These are phyloP conservation scores for Castanea sativa DNA, from an alignment of 306 rosid genomes.

Conservation along the genomic window DNA sequence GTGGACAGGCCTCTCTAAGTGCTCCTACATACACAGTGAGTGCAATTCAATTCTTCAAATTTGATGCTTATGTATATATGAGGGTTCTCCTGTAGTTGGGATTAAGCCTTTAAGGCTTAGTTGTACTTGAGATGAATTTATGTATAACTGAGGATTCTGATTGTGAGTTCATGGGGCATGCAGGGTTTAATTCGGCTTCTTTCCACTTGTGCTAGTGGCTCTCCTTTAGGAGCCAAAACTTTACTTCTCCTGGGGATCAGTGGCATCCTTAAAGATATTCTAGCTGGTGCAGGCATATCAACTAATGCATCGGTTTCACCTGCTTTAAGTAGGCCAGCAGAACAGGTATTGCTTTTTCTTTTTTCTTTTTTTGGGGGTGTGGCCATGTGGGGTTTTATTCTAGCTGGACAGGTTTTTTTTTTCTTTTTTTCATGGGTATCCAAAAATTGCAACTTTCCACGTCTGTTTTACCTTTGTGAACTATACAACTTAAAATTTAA, in stretches of 20 bases:
- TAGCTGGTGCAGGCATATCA: slow-evolving; percentile 84
- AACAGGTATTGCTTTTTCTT: slow-evolving; percentile 53
- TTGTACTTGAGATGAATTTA: not conserved
- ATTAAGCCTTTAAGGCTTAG: not conserved
- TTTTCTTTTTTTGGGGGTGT: too few relatives aligned
- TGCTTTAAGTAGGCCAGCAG: slow-evolving; percentile 85
- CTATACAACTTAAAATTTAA: not conserved
- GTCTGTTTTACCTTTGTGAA: not conserved
- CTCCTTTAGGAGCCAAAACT: slow-evolving; percentile 93
- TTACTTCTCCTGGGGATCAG: slow-evolving; percentile 89
- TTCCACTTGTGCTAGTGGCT: slow-evolving; percentile 96
- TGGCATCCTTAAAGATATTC: slow-evolving; percentile 87
- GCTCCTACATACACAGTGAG: slow-evolving; percentile 89
- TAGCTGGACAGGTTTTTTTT: not conserved
- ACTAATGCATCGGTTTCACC: slow-evolving; percentile 80
- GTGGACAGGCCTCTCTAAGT: slow-evolving; percentile 96
- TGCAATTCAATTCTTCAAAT: slow-evolving; percentile 11
- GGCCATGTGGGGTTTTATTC: not conserved
- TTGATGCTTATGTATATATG: not conserved
- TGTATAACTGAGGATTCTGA: not conserved
- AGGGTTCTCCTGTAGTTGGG: not conserved
- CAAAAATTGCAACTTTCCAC: not conserved
- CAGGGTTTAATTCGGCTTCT: slow-evolving; percentile 98
- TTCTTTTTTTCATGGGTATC: not conserved
- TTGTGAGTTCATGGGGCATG: slow-evolving; percentile 30